Base-by-base conservation (phyloP, 805 yeast genomes). In the Kuraishia capsulata region DNA sequence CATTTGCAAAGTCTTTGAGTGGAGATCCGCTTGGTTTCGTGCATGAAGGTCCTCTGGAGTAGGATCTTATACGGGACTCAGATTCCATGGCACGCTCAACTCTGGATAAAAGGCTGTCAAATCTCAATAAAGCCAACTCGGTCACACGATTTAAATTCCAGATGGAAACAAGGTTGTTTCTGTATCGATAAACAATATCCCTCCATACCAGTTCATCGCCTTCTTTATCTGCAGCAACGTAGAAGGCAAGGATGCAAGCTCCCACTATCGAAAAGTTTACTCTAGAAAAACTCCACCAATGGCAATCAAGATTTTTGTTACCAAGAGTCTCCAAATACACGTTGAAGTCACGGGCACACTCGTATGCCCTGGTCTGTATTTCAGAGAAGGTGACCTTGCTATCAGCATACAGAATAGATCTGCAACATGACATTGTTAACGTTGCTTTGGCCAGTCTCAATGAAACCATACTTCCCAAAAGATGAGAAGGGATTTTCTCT, bases 251-350 rank as follows among this genome's bases (percentile, higher is more conserved):
- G 10, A 41, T 24, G 20, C 19, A 37, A 6, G 33, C 20, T 5
- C 42, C 44, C 4, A 41, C 41, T 8, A 41, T 35, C 10, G 39
- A 23, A 20, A 41, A 35, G 24, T 41, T 41, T 20, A 35, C 14
- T 10, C 42, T 14, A 4, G 42, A 41, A 24, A 29, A 41, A 25
- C 44, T 38, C 44, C 44, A 41, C 42, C 42, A 41, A 20, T 39
- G 31, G 4, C 36, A 23, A 23, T 31, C 33, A 20, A 41, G 17
- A 29, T 40, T 37, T 14, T 24, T 20, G 18, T 36, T 37, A 20
- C 50, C 45, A 14, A 38, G 36, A 17, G 38, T 23, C 13, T 42
- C 36, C 20, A 57, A 41, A 17, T 51, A 44, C 4, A 50, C 11
- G 26, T 24, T 24, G 11, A 24, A 24, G 8, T 11, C 11, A 9